Conservation (phyloP, 768 basidiomycete species). For the Mycena leptocephala region DNA sequence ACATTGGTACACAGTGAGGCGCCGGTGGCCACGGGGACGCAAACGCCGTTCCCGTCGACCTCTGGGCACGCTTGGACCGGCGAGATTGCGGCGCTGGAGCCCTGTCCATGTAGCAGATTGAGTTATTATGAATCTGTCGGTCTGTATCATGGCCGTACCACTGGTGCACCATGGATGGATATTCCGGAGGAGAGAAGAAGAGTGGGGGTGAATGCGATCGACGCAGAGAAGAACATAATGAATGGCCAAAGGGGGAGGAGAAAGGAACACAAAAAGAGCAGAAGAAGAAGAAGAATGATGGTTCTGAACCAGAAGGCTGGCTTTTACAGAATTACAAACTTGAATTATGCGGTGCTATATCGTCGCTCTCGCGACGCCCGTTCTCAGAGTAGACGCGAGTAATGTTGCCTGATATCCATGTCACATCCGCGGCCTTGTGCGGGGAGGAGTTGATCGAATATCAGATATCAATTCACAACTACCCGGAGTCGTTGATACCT, state of each 20-base stretch:
- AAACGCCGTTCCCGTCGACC: no score
- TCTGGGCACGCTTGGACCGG: not conserved
- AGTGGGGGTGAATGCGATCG: no score
- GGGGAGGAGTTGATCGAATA: no score
- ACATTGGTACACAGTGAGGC: no score
- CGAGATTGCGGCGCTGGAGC: not conserved
- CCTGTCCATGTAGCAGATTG: not conserved
- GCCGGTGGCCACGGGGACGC: no score
- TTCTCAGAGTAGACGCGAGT: not conserved
- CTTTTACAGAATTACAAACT: no score
- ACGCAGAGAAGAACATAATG: not conserved
- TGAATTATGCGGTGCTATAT: not conserved
- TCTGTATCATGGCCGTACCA: not conserved
- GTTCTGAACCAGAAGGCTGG: no score
- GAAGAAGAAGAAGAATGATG: not conserved
- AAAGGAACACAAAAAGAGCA: not conserved
- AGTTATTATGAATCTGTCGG: not conserved
- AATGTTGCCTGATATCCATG: not conserved
- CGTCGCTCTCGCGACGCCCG: not conserved
- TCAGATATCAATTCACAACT: not conserved
- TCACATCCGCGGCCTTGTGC: no score
- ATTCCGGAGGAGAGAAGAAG: no score
- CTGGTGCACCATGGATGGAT: no score
- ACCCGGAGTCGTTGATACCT: not conserved
- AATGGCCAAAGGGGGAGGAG: not conserved